These are phyloP conservation scores for Zoysia pacifica DNA, from an alignment of 176 grass and related monocot genomes.

Conservation along the genomic window DNA sequence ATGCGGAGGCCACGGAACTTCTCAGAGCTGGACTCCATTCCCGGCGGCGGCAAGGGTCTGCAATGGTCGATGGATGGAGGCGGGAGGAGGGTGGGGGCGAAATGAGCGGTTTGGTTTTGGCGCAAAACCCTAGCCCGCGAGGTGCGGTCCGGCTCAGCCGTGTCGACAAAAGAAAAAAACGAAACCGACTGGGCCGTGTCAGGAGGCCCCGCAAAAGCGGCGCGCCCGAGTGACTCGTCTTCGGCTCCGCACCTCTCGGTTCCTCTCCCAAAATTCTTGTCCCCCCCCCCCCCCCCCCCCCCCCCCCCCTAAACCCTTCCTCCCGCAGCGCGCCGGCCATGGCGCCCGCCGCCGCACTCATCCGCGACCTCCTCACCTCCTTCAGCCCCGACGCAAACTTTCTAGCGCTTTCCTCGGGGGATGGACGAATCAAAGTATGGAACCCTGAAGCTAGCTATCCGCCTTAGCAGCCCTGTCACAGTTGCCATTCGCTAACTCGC, in stretches of 20 bases:
- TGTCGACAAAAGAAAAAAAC: not conserved
- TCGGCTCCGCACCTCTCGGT: not conserved
- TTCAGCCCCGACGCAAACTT: constrained; percentile 79
- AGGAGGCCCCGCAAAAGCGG: not conserved
- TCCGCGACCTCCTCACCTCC: constrained; percentile 67
- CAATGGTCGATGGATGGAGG: not conserved
- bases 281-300: not conserved
- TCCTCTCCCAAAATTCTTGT: constrained; percentile 11
- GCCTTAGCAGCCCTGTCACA: constrained; percentile 25
- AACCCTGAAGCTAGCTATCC: not conserved
- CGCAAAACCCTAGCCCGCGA: constrained; percentile 43
- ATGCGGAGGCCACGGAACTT: constrained; percentile 42
- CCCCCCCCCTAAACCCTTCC: constrained; percentile 31
- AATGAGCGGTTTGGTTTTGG: not conserved
- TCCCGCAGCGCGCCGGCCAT: constrained; percentile 23
- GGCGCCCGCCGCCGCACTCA: constrained; percentile 42
- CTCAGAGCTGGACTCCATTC: constrained; percentile 43
- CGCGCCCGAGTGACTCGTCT: constrained; percentile 29
- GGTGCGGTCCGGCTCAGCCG: constrained; percentile 14
- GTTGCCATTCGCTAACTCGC: constrained; percentile 9
- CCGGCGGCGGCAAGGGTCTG: constrained; percentile 21
- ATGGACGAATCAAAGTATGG: constrained; percentile 85
- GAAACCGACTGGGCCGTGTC: constrained; percentile 10
- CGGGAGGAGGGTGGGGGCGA: constrained; percentile 11
- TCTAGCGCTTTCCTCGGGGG: constrained; percentile 79